Base-by-base conservation (phyloP, 2,329 filamentous ascomycete genomes). In the Diaporthe australafricana region DNA sequence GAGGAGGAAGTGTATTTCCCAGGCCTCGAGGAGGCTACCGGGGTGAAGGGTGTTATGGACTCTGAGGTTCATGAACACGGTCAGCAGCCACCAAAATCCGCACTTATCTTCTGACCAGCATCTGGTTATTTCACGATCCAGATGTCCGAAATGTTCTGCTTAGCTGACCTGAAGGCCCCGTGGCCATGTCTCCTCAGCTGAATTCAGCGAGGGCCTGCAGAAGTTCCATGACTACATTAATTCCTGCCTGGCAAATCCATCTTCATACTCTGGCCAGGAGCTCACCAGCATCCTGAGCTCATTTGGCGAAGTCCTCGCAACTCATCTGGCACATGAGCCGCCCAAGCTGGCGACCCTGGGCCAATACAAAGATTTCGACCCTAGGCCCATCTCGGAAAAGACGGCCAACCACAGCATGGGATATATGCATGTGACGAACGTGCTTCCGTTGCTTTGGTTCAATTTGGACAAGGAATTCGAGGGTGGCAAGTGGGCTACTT, bases 1-100 rank as follows among this genome's bases (percentile, higher is more conserved):
- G 89, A 91, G 77, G 89, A 91, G 75, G 82, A 80, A 2, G 84
- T 82, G 4, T 81, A 91, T 62, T 91, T 91, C 76, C 84, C 86
- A 53, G 85, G 87, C 76, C 82, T 91, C 27, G 86, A 87, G 76
- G 82, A 84, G 27, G 35, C 55, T 7, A 57, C 55, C 5, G 55
- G 55, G 0, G 8, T 57, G n/a, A 40, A 57, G 7, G 55, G 55
- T 17, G 42, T 57, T 9, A 57, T 57, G 55, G 55, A 57, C 22
- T 42, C 55, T 1, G 55, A 57, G 16, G 38, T 57, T 20, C 22
- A 57, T 20, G 55, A 57, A 57, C 55, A 57, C 14, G 55, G 55
- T 57, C 1, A 42, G 55, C 22, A 57, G n/a, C 38, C n/a, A 57
- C n/a, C 17, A 8, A 11, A 5, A 11, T 22, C n/a, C 38, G 5